A percentile compares a stretch with the other conserved stretches of the same genome.
Conservation (phyloP, 2,329 filamentous ascomycete species). For the Pseudogymnoascus sp. region DNA sequence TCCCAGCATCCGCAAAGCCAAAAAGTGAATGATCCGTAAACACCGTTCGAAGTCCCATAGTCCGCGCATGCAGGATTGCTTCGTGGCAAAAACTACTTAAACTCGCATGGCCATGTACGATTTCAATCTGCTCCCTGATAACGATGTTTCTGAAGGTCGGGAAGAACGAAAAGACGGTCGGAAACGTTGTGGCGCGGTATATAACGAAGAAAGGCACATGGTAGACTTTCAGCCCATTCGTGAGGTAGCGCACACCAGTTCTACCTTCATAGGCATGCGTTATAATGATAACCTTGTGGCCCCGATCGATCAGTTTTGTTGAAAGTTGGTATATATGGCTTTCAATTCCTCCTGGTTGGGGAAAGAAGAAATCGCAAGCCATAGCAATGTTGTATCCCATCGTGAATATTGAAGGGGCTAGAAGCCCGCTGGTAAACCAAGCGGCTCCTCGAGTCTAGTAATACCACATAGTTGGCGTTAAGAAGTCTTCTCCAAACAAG, state of each 20-base stretch:
- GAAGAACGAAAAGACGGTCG: conserved; percentile 97
- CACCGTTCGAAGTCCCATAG: conserved; percentile 91
- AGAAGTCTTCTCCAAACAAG: neutral
- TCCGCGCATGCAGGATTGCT: conserved; percentile 86
- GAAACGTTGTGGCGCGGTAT: conserved; percentile 87
- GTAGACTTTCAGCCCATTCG: conserved; percentile 96
- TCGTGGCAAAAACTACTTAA: conserved; percentile 91
- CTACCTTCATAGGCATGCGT: conserved; percentile 90
- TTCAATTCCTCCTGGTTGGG: conserved; percentile 91
- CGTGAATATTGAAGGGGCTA: conserved; percentile 11
- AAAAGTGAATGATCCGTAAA: conserved; percentile 98
- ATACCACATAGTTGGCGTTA: neutral
- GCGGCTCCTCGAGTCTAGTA: neutral
- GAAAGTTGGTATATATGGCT: conserved; percentile 98
- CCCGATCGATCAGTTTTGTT: conserved; percentile 90
- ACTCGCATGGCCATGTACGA: conserved; percentile 95
- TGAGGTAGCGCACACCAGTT: conserved; percentile 88
- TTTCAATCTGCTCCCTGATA: conserved; percentile 88
- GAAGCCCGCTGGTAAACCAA: conserved; percentile 2
- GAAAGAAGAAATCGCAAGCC: conserved; percentile 99
- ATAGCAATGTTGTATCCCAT: conserved; percentile 65
- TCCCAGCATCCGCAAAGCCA: conserved; percentile 91
- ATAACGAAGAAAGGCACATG: conserved; percentile 94
- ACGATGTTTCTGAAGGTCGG: conserved; percentile 96
- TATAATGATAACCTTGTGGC: conserved; percentile 96